A percentile compares a stretch with the other conserved stretches of the same genome.
Conservation (phyloP, 768 basidiomycete genomes). For the Collybia mongolica region DNA sequence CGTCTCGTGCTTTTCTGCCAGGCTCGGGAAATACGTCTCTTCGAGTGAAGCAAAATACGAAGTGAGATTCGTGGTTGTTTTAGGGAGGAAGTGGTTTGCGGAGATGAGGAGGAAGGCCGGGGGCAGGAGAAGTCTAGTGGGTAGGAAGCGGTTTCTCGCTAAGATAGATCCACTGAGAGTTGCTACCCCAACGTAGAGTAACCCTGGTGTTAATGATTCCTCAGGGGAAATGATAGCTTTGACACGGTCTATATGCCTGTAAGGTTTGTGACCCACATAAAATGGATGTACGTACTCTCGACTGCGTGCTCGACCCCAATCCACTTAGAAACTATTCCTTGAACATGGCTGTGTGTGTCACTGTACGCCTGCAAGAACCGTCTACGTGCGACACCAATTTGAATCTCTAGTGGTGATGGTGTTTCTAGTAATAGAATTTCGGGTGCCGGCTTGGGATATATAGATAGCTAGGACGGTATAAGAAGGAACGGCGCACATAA, state of each 20-base stretch:
- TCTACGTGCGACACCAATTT: conserved; percentile 71
- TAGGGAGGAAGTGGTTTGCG: conserved; percentile 82
- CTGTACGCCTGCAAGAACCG: conserved; percentile 53
- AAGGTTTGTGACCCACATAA: background rate
- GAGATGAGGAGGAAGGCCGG: conserved; percentile 71
- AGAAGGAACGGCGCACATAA: background rate
- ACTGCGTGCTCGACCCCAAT: conserved; percentile 82
- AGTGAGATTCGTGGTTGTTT: conserved; percentile 70
- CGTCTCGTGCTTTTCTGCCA: conserved; percentile 68
- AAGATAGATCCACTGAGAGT: conserved; percentile 87
- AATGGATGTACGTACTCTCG: conserved; percentile 64
- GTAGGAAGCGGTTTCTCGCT: conserved; percentile 71
- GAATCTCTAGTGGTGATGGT: conserved; percentile 72
- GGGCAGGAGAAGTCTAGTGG: conserved; percentile 72
- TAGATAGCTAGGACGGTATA: conserved; percentile 62
- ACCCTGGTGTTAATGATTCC: conserved; percentile 85
- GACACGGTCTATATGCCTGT: conserved; percentile 58
- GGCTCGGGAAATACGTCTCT: conserved; percentile 61
- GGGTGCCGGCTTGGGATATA: conserved; percentile 67
- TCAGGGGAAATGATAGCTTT: conserved; percentile 78
- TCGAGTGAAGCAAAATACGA: conserved; percentile 69
- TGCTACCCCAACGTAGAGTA: conserved; percentile 87
- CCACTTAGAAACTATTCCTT: conserved; percentile 76
- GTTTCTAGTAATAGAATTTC: conserved; percentile 74
- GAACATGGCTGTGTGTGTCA: conserved; percentile 64